Base-by-base conservation (phyloP, 805 yeast species). In the Candida orba region DNA sequence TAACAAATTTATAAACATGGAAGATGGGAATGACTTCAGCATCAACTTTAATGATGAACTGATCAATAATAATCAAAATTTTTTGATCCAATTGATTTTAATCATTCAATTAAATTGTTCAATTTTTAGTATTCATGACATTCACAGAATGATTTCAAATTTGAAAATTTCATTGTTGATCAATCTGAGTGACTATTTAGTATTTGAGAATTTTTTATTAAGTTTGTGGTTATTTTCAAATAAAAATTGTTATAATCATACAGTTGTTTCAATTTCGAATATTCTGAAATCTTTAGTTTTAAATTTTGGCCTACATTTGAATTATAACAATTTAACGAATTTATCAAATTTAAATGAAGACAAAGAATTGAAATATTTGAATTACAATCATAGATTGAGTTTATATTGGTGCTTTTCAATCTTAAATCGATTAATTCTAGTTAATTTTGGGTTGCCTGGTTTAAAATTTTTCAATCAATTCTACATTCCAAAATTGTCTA, bases 11-110 rank as follows among this genome's bases (percentile, higher is more conserved):
- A 49, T 52, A 34, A 45, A 43, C 14, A 37, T 27, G 12, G 29
- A 27, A 27, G 29, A 13, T 27, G 29, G 46, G n/a, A 43, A 49
- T 30, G 52, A 49, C 29, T 43, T 40, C 14, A 39, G 33, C 14
- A 34, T 33, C 17, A 35, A 42, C 5, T 35, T 49, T 4, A 27
- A 31, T 25, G 47, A 37, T 24, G 18, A 18, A 7, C 24, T 34
- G 14, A 46, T 46, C 24, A 30, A 37, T 10, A 30, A 45, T 20
- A 37, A 47, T 25, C 43, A 39, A 3, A 42, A 33, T 12, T 52
- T 61, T 69, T 46, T 72, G 18, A 64, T 67, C 45, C 62, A 67
- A 22, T 66, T 79, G 46, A 73, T 79, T 65, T 64, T 77, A 3
- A 54, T 58, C 12, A 56, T 57, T 25, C 61, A 58, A 34, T 44